Base-by-base conservation (phyloP, 768 basidiomycete species). In the Lactarius psammicola region DNA sequence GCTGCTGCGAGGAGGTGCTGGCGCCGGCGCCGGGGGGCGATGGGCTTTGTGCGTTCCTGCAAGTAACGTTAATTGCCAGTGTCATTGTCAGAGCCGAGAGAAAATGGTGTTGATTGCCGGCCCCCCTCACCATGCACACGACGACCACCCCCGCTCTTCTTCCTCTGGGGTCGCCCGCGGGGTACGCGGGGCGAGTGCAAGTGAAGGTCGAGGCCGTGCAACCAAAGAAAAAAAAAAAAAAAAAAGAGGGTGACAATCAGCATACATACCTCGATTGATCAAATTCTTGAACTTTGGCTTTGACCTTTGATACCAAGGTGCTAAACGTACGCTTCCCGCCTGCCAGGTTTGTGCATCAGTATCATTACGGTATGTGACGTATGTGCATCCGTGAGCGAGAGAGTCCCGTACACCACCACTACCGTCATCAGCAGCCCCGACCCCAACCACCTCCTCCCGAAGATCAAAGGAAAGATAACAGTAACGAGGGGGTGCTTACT, bases 241-340 rank as follows among this genome's bases (percentile, higher is more conserved):
- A 31, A 36, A 53, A 44, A 4, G 18, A 44, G 18, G 44, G 23
- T 28, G 33, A 23, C 17, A 13, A 57, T 30, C 4, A 26, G 62
- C 74, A 20, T 56, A 82, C 74, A 20, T 56, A 82, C 79, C 75
- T 75, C 18, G 78, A 78, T 71, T 86, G 84, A 44, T 93, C 91
- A 67, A 85, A 86, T 71, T 93, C 92, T 71, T 89, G 87, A 65
- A 93, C 85, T 82, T 93, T 94, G 6, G 90, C 86, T 72, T 86
- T 92, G 56, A 92, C 89, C 74, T 89, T 93, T 38, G 85, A 85
- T 46, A 93, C 80, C 31, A 94, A 74, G 10, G 78, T 82, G 56
- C 82, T 86, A 74, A 94, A 84, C 0, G 91, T 93, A 76, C 87
- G 89, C 78, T 90, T 92, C 4, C 92, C 90, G 59, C 69, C 76